These are phyloP conservation scores for Onygenales sp. DNA, from an alignment of 2,329 filamentous ascomycete species.

Conservation along the genomic window DNA sequence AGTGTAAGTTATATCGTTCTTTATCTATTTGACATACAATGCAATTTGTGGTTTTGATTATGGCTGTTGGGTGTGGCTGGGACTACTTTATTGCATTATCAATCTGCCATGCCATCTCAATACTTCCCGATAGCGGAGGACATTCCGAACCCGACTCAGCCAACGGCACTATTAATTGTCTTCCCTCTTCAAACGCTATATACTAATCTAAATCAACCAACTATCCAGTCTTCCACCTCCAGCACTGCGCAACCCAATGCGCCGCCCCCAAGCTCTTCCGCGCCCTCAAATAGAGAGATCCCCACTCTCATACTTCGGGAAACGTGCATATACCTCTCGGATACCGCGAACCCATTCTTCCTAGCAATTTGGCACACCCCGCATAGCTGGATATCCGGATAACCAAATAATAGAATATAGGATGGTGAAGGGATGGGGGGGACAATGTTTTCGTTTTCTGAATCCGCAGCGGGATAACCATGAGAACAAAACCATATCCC, in stretches of 20 bases:
- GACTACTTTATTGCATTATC: too few relatives aligned
- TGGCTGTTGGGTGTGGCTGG: too few relatives aligned
- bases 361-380: background rate
- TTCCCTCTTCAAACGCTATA: background rate
- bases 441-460: too few relatives aligned
- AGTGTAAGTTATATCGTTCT: slow-evolving; percentile 61
- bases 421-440: too few relatives aligned
- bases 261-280: slow-evolving; percentile 94
- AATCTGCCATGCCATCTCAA: too few relatives aligned
- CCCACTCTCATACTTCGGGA: background rate
- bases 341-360: background rate
- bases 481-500: too few relatives aligned
- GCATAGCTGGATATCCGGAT: too few relatives aligned
- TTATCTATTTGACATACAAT: background rate
- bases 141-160: too few relatives aligned
- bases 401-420: too few relatives aligned
- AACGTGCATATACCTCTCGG: background rate
- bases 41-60: background rate
- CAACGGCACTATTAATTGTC: too few relatives aligned
- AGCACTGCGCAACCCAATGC: slow-evolving; percentile 87
- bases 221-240: slow-evolving; percentile 87
- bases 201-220: background rate
- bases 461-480: too few relatives aligned
- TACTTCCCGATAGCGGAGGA: too few relatives aligned
- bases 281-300: slow-evolving; percentile 66